Evolutionary conservation across 768 basidiomycete genomes (phyloP).

Genomic region (Clitopilus passeckerianus): DNA sequence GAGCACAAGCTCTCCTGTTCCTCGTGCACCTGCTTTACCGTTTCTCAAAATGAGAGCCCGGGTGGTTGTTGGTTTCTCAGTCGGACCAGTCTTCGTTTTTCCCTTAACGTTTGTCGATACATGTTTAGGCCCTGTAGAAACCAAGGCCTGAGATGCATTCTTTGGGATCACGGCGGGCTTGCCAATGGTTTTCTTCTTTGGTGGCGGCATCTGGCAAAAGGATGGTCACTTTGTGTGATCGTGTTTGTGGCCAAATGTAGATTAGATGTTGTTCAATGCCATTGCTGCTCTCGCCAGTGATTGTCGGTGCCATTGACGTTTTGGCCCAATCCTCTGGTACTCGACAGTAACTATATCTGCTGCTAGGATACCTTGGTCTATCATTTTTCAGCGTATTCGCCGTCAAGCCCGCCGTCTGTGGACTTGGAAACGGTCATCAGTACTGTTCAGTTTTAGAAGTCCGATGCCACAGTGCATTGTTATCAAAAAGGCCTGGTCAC

Average conservation of each 20-base stretch:
- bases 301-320: too few relatives aligned
- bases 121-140: conserved; percentile 51
- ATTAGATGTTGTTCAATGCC: not conserved
- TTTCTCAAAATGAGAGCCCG: conserved; percentile 72
- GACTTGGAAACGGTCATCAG: not conserved
- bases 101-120: conserved; percentile 28
- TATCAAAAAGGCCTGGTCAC: not conserved
- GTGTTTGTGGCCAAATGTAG: not conserved
- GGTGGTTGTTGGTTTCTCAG: conserved; percentile 58
- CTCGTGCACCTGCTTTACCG: conserved; percentile 67
- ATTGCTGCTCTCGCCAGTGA: too few relatives aligned
- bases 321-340: not conserved
- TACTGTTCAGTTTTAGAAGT: not conserved
- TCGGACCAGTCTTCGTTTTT: conserved; percentile 39
- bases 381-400: not conserved
- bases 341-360: not conserved
- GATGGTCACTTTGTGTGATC: not conserved
- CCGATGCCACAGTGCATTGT: not conserved
- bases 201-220: conserved; percentile 7
- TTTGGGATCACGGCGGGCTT: conserved; percentile 22
- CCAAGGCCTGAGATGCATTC: conserved; percentile 37
- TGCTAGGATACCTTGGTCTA: not conserved
- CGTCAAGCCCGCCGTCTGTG: not conserved
- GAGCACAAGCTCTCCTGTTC: conserved; percentile 62
- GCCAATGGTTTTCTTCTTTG: conserved; percentile 11